Conservation (phyloP, 225 moss, liverwort and hornwort genomes). For the Climacium dendroides region DNA sequence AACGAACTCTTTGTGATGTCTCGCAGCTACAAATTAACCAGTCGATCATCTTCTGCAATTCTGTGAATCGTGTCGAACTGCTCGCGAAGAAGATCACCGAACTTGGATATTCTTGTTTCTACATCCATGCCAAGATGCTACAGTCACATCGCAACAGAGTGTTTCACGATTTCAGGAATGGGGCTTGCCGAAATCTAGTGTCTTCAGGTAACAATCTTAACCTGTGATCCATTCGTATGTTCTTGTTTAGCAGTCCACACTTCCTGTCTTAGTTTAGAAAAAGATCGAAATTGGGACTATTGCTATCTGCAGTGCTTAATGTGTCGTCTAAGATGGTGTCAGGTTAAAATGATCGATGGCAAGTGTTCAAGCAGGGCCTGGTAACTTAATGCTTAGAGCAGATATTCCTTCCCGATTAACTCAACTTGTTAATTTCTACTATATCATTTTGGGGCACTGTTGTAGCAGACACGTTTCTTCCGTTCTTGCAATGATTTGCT, state of each 20-base stretch:
- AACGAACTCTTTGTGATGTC: not conserved
- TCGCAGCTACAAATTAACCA: slow-evolving; percentile 58
- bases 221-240: not conserved
- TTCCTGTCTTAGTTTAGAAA: not conserved
- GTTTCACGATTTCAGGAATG: slow-evolving; percentile 59
- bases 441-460: not conserved
- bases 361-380: not conserved
- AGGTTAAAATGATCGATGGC: not conserved
- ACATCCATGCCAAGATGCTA: slow-evolving; percentile 58
- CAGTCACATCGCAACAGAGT: slow-evolving; percentile 65
- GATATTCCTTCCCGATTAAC: not conserved
- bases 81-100: slow-evolving; percentile 58
- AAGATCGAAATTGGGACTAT: not conserved
- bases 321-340: not conserved
- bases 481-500: not conserved
- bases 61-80: slow-evolving; percentile 53
- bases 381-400: not conserved
- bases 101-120: slow-evolving; percentile 61
- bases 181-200: slow-evolving; percentile 49
- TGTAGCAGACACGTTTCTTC: not conserved
- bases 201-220: slow-evolving; percentile 26
- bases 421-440: not conserved
- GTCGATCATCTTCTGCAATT: slow-evolving; percentile 66
- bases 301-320: not conserved
- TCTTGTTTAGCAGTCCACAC: not conserved